These are phyloP conservation scores for Cephalotrichum gorgonifer DNA, from an alignment of 2,329 filamentous ascomycete genomes.

Conservation along the genomic window DNA sequence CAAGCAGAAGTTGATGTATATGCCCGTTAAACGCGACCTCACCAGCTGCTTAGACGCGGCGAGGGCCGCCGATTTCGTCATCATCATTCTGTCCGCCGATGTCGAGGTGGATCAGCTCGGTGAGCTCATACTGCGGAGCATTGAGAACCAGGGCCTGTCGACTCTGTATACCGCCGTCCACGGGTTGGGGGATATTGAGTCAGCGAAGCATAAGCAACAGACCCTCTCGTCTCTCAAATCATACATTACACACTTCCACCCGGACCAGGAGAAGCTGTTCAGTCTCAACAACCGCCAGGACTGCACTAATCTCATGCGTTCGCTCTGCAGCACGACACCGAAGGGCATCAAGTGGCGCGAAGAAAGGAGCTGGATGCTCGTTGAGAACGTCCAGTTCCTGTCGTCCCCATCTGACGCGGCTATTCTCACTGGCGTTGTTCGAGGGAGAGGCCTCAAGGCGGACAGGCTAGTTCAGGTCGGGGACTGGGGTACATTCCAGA, in stretches of 20 bases:
- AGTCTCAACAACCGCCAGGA: conserved; percentile 83
- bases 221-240: conserved; percentile 78
- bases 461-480: conserved; percentile 85
- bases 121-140: conserved; percentile 72
- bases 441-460: conserved; percentile 78
- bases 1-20: conserved; percentile 86
- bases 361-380: conserved; percentile 88
- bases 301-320: conserved; percentile 80
- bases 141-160: conserved; percentile 90
- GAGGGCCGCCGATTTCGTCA: conserved; percentile 79
- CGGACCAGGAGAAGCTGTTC: conserved; percentile 82
- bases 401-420: conserved; percentile 51
- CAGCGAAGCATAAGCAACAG: conserved; percentile 66
- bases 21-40: conserved; percentile 64
- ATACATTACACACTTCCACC: conserved; percentile 91
- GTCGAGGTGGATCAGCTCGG: conserved; percentile 78
- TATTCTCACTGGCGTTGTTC: conserved; percentile 71
- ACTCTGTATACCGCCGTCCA: conserved; percentile 83
- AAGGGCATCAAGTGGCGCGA: conserved; percentile 96
- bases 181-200: conserved; percentile 66
- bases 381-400: conserved; percentile 70
- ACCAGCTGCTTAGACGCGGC: conserved; percentile 75
- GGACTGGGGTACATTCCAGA: conserved; percentile 89
- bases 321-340: conserved; percentile 81
- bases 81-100: conserved; percentile 73